These are phyloP conservation scores for Tuber microsphaerosporum DNA, from an alignment of 495 filamentous ascomycete genomes.

Conservation along the genomic window DNA sequence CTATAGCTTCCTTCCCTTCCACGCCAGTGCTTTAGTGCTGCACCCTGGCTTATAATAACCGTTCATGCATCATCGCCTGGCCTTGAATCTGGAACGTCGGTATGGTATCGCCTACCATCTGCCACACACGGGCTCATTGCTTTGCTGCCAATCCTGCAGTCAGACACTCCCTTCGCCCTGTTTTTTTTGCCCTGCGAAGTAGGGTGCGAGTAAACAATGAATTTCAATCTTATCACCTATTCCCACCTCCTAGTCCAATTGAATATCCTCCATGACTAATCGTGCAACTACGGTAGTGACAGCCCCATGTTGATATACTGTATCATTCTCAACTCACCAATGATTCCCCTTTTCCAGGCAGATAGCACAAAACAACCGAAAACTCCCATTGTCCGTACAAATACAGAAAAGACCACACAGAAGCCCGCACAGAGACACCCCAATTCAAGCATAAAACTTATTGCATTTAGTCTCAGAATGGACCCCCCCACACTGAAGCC, in stretches of 20 bases:
- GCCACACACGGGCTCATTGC: neutral
- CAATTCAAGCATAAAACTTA: slow-evolving; percentile 36
- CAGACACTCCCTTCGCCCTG: neutral
- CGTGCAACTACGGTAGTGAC: neutral
- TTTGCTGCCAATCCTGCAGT: neutral
- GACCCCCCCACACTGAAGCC: slow-evolving; percentile 34
- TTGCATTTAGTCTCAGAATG: slow-evolving; percentile 40
- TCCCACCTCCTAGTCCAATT: neutral
- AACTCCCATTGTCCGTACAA: slow-evolving; percentile 3
- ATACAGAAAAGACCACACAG: neutral
- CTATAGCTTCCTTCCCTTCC: neutral
- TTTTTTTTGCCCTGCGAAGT: neutral
- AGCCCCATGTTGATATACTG: neutral
- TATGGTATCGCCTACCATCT: neutral
- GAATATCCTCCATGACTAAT: neutral
- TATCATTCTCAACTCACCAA: neutral
- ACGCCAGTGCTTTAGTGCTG: neutral
- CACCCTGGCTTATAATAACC: neutral
- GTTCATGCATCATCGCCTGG: neutral
- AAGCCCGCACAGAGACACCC: neutral
- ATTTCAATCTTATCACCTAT: neutral
- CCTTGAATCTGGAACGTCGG: neutral
- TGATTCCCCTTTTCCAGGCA: neutral
- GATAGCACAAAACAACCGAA: neutral
- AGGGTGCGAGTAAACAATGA: neutral